Base-by-base conservation (phyloP, 2,329 filamentous ascomycete species). In the Didymella sp. region DNA sequence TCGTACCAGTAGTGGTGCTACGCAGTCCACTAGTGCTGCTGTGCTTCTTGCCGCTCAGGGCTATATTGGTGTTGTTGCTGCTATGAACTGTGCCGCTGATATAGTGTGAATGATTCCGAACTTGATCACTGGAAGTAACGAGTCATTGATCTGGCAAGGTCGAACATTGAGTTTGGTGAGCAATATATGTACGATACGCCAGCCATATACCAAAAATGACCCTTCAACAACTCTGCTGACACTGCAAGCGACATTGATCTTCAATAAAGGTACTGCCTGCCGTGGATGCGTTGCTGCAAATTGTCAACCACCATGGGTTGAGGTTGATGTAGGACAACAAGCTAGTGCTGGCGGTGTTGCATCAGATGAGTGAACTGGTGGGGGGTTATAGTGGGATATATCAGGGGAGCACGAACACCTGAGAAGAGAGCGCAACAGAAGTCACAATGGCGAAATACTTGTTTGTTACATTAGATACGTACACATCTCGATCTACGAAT, bases 331-430 rank as follows among this genome's bases (percentile, higher is more conserved):
- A 55, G 25, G 57, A 76, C 57, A 76, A 76, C 0, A 76, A 70
- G 49, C 63, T 80, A 9, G 78, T 73, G 11, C 77, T 80, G 60
- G 69, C 80, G 51, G 75, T 79, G 0, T 76, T 79, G 27, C 66
- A 78, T 24, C 52, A 73, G 55, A 66, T 80, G 72, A 67, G 60
- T 2, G 73, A 75, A 46, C 52, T 43, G 1, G 76, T 77, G 0
- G 74, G 75, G 19, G 74, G 72, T 22, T 79, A 80, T 55, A 70
- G 57, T 13, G 78, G 77, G 4, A 51, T 75, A 7, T 79, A 79
- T 24, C 22, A 19, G 30, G 13, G 13, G 8, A 31, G 30, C 30
- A 13, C 7, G 30, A 31, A 11, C 30, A 4, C 13, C 6, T 31
- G 13, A 31, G 13, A 31, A 31, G 5, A 9, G 25, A 9, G n/a